Evolutionary conservation across 2,329 filamentous ascomycete species (phyloP).

Genomic region (Bipolaris sorokiniana): DNA sequence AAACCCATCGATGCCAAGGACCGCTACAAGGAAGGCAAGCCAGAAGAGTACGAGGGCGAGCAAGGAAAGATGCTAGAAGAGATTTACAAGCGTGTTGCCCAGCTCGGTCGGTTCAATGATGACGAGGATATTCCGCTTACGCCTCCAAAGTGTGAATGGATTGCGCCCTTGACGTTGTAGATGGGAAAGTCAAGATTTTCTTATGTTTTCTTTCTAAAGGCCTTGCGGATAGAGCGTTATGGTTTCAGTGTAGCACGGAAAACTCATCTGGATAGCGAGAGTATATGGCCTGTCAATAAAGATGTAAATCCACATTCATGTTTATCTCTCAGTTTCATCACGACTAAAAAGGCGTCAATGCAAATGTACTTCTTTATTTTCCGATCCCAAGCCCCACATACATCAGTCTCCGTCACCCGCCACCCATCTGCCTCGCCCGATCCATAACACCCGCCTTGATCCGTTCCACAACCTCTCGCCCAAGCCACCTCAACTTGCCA

Average conservation of each 20-base stretch:
- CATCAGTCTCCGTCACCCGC: neutral
- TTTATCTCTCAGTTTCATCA: no score
- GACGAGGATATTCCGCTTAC: conserved; percentile 75
- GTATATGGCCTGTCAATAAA: neutral
- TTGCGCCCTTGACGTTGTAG: conserved; percentile 10
- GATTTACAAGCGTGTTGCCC: conserved; percentile 69
- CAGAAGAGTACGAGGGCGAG: conserved; percentile 64
- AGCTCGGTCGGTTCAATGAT: conserved; percentile 70
- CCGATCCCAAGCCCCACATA: neutral
- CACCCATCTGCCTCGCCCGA: conserved; percentile 38
- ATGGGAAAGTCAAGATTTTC: neutral
- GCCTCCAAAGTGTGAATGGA: conserved; percentile 77
- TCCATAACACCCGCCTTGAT: conserved; percentile 59
- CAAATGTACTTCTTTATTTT: neutral
- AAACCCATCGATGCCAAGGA: conserved; percentile 45
- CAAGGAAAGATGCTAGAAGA: conserved; percentile 59
- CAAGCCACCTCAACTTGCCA: conserved; percentile 59
- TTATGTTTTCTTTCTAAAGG: neutral
- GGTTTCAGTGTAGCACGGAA: no score
- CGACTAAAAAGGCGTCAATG: no score
- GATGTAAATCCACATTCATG: no score
- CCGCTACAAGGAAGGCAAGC: conserved; percentile 64
- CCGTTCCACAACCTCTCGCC: conserved; percentile 62
- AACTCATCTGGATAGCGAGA: neutral
- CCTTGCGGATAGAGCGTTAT: no score